These are phyloP conservation scores for Xylaria telfairii DNA, from an alignment of 495 filamentous ascomycete species.

Conservation along the genomic window DNA sequence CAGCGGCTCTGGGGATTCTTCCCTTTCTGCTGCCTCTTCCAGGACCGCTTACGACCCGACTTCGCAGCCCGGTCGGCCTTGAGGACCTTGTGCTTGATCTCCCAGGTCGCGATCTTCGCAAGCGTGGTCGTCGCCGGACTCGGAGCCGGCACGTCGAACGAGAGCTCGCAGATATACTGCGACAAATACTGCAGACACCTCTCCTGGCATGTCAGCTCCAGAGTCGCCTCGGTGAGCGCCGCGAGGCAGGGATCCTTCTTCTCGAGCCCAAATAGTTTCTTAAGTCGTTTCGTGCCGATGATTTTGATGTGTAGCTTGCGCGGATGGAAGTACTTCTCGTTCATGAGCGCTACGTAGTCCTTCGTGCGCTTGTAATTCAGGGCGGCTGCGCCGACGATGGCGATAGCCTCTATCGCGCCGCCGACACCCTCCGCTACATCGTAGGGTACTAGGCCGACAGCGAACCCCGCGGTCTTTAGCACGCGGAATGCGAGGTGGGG, in stretches of 20 bases:
- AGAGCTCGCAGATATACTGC: slow-evolving; percentile 28
- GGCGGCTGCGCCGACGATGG: slow-evolving; percentile 15
- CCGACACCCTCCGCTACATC: slow-evolving; percentile 29
- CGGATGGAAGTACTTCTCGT: slow-evolving; percentile 34
- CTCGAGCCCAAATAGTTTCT: slow-evolving; percentile 28
- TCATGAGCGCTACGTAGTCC: slow-evolving; percentile 29
- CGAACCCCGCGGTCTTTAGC: slow-evolving; percentile 24
- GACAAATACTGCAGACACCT: slow-evolving; percentile 33
- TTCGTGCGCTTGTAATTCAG: slow-evolving; percentile 25
- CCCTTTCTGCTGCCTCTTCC: slow-evolving; percentile 36
- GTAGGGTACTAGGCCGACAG: slow-evolving; percentile 27
- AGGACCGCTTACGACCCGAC: slow-evolving; percentile 25
- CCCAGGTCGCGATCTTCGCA: slow-evolving; percentile 32
- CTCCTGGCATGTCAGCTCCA: slow-evolving; percentile 29
- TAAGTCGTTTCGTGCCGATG: slow-evolving; percentile 26
- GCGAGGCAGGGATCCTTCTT: slow-evolving; percentile 30
- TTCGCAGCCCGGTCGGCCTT: slow-evolving; percentile 26
- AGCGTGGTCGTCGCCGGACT: slow-evolving; percentile 29
- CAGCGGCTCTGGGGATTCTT: slow-evolving; percentile 30
- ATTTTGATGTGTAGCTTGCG: slow-evolving; percentile 34
- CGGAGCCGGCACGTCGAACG: slow-evolving; percentile 35
- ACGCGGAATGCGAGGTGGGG: slow-evolving; percentile 27
- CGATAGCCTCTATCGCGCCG: slow-evolving; percentile 21
- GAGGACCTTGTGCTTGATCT: slow-evolving; percentile 30
- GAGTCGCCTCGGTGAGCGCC: slow-evolving; percentile 29